A percentile compares a stretch with the other conserved stretches of the same genome.
Conservation (phyloP, 176 grass and related monocot species). For the Aegilops sharonensis region DNA sequence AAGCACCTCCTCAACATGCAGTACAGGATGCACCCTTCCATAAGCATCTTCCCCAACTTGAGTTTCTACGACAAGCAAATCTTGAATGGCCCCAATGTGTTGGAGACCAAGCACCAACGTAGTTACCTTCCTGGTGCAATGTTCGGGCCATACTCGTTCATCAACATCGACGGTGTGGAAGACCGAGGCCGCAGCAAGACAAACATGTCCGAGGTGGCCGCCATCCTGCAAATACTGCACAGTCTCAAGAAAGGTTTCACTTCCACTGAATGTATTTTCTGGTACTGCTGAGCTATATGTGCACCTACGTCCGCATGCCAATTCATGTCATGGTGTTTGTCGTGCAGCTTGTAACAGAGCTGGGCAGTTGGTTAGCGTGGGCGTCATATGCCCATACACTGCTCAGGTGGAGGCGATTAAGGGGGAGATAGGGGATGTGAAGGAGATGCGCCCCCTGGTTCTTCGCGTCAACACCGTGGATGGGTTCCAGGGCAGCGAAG, state of each 20-base stretch:
- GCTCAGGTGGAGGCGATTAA: constrained; percentile 59
- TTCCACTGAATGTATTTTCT: neutral
- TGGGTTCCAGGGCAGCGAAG: constrained; percentile 78
- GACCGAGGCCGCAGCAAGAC: constrained; percentile 41
- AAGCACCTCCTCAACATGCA: constrained; percentile 77
- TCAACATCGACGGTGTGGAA: constrained; percentile 58
- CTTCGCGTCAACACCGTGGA: constrained; percentile 55
- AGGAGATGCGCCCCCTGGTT: neutral
- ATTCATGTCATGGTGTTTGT: no score
- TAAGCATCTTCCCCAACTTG: constrained; percentile 58
- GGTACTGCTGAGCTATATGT: neutral
- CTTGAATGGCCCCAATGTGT: constrained; percentile 56
- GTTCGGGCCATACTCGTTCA: constrained; percentile 70
- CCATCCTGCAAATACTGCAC: constrained; percentile 39
- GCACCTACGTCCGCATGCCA: neutral
- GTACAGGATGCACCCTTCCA: constrained; percentile 80
- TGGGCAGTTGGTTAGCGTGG: constrained; percentile 40
- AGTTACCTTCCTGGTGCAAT: constrained; percentile 39
- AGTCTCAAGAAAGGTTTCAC: constrained; percentile 28
- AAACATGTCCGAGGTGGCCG: constrained; percentile 50
- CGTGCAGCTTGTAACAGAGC: constrained; percentile 30
- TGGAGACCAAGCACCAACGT: neutral
- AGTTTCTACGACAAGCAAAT: constrained; percentile 57
- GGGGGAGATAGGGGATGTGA: constrained; percentile 26
- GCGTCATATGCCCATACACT: constrained; percentile 58